These are phyloP conservation scores for Calonectria ilicicola DNA, from an alignment of 2,329 filamentous ascomycete species.

Conservation along the genomic window DNA sequence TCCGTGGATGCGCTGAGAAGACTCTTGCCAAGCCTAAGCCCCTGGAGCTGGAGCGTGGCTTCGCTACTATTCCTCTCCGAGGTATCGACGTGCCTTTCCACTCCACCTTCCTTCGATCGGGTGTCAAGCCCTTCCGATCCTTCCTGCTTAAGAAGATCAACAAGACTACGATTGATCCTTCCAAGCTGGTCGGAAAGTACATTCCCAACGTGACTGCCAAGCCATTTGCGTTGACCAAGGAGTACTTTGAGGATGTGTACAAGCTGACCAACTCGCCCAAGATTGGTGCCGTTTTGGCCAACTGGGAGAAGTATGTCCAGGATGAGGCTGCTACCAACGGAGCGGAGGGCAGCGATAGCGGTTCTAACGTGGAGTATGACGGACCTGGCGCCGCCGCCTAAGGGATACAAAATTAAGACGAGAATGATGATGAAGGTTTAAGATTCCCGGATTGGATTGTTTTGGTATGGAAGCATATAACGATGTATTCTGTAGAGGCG, in stretches of 20 bases:
- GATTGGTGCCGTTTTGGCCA: constrained; percentile 85
- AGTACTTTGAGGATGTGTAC: constrained; percentile 99
- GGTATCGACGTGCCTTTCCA: constrained; percentile 99
- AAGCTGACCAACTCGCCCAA: constrained; percentile 86
- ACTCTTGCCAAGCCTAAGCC: constrained; percentile 91
- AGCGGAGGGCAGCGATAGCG: constrained; percentile 52
- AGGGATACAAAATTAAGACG: constrained; percentile 36
- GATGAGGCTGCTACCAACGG: constrained; percentile 56
- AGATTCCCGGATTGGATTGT: constrained; percentile 35
- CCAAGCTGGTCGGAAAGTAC: constrained; percentile 97
- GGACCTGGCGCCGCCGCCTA: constrained; percentile 57
- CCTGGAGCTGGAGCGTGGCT: constrained; percentile 91
- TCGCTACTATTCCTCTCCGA: constrained; percentile 95
- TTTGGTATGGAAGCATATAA: constrained; percentile 41
- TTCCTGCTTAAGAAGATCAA: constrained; percentile 99
- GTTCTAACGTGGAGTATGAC: constrained; percentile 55
- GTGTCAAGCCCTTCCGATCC: constrained; percentile 98
- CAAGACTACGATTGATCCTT: constrained; percentile 97
- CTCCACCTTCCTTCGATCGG: constrained; percentile 96
- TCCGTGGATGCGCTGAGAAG: constrained; percentile 86
- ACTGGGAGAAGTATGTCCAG: constrained; percentile 81
- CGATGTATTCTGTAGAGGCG: constrained; percentile 42
- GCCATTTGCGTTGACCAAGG: constrained; percentile 95
- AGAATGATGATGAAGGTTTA: constrained; percentile 38
- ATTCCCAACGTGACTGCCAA: constrained; percentile 98